Evolutionary conservation across 1,284 basidiomycete species (phyloP).

Genomic region (Afroboletus lepidellus): DNA sequence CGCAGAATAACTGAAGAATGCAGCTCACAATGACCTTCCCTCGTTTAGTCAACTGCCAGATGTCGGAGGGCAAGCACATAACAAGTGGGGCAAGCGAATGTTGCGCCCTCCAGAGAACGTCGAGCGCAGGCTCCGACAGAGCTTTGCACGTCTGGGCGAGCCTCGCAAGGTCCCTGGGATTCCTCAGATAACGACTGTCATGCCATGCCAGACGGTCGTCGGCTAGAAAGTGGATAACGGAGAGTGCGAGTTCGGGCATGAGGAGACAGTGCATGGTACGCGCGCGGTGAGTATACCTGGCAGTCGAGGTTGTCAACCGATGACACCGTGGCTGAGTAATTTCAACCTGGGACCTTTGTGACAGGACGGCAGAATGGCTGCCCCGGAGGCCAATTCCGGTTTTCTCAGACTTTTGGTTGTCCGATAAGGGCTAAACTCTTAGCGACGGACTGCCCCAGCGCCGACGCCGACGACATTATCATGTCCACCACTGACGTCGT

Average conservation of each 20-base stretch:
- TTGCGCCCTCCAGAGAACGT: constrained; percentile 33
- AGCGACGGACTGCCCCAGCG: background rate
- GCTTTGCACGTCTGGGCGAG: constrained; percentile 31
- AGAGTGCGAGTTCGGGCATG: constrained; percentile 26
- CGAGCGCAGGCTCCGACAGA: constrained; percentile 30
- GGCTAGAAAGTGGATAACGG: constrained; percentile 27
- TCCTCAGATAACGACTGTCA: constrained; percentile 20
- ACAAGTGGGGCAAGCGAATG: constrained; percentile 30
- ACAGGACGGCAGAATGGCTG: background rate
- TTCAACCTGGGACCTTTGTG: background rate
- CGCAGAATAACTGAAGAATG: background rate
- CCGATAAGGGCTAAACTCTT: constrained; percentile 6
- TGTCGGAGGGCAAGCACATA: constrained; percentile 28
- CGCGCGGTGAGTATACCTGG: background rate
- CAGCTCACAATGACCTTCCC: constrained; percentile 27
- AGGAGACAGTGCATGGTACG: constrained; percentile 31
- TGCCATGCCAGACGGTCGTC: constrained; percentile 23
- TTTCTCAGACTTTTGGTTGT: constrained; percentile 20
- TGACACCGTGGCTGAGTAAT: constrained; percentile 7
- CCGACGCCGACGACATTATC: background rate
- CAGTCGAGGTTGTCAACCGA: background rate
- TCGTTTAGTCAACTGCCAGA: constrained; percentile 23
- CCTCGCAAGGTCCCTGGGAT: constrained; percentile 25
- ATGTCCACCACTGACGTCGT: too few species aligned
- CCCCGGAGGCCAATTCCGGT: constrained; percentile 3